Conservation (phyloP, 176 grass and related monocot genomes). For the Chrysopogon serrulatus region DNA sequence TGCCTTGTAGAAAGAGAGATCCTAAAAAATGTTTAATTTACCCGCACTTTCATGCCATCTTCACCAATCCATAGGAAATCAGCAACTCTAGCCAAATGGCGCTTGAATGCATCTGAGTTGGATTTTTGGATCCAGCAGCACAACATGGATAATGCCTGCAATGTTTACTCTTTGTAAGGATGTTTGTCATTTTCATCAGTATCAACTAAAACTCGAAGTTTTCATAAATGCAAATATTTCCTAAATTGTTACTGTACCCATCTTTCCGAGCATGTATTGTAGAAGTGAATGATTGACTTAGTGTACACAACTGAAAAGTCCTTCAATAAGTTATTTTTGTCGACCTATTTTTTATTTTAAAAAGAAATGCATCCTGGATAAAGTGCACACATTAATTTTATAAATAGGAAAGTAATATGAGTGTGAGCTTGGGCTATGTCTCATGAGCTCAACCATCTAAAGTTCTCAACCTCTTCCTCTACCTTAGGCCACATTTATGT, state of each 20-base stretch:
- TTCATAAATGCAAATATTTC: background rate
- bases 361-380: background rate
- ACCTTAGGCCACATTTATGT: background rate
- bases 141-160: constrained; percentile 58
- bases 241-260: background rate
- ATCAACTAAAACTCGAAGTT: background rate
- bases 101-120: constrained; percentile 51
- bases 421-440: background rate
- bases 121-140: constrained; percentile 56
- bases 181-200: background rate
- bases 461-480: background rate
- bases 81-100: constrained; percentile 58
- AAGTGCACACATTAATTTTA: background rate
- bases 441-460: background rate
- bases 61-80: constrained; percentile 77
- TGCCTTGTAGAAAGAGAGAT: background rate
- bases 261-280: background rate
- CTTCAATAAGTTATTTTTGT: background rate
- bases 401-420: background rate
- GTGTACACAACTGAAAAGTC: background rate
- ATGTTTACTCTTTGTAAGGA: background rate
- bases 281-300: background rate
- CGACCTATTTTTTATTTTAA: background rate
- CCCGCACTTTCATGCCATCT: constrained; percentile 95
- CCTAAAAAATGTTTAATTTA: constrained; percentile 19